Base-by-base conservation (phyloP, 1,284 basidiomycete species). In the Tilletia caries region DNA sequence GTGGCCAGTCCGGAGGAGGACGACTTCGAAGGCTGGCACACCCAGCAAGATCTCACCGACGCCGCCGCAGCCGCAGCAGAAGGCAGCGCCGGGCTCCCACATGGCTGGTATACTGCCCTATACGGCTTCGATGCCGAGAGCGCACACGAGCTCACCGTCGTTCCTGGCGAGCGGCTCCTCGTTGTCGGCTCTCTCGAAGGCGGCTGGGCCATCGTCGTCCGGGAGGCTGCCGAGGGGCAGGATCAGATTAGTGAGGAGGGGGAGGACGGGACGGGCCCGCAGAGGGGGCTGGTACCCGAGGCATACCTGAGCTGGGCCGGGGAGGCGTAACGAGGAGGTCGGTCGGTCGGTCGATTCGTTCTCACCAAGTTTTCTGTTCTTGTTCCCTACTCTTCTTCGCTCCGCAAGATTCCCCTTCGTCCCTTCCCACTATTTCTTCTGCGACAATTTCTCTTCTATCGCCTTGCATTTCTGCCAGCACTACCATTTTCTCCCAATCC, bases 181-280 rank as follows among this genome's bases (percentile, higher is more conserved):
- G 77, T 78, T 1, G 73, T 78, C 0, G 77, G 77, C 1, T 70
- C 68, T 20, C 52, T 78, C 37, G 74, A 76, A 12, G 77, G 77
- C 13, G 77, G 77, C 0, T 78, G 77, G 77, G 73, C 75, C 1
- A 77, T 78, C 23, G 77, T 65, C 29, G 64, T 66, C 29, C 23
- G 50, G 25, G 32, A 29, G 64, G 25, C 25, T 18, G 37, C 62
- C 4, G 25, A n/a, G 62, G 33, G 34, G 32, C 33, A 37, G 33
- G 18, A 27, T 18, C 25, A 29, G 54, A 25, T 50, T 1, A 50
- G 25, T n/a, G 25, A 50, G 48, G 48, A n/a, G 3, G 48, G 48
- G 48, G 25, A 50, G 52, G 52, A 54, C 13, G 12, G 25, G 52
- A 23, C 13, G 5, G 23, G 29, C n/a, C 23, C 12, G 25, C 20